These are phyloP conservation scores for Yamadazyma philogaea DNA, from an alignment of 805 yeast genomes.

Conservation along the genomic window DNA sequence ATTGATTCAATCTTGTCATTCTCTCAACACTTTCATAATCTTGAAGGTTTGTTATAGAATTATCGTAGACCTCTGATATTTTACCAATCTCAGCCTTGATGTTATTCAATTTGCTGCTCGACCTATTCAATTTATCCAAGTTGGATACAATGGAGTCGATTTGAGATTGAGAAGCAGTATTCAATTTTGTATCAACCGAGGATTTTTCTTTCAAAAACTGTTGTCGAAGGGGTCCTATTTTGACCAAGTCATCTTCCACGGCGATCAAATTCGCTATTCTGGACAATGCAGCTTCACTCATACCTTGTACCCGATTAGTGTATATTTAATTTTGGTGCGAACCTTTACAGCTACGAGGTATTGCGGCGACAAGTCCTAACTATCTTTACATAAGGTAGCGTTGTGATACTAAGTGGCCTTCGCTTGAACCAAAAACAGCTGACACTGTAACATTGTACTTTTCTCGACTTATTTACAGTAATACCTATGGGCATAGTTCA, in stretches of 20 bases:
- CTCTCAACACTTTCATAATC: slow-evolving; percentile 67
- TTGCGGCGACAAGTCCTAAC: too few relatives aligned
- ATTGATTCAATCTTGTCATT: slow-evolving; percentile 66
- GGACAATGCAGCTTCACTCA: slow-evolving; percentile 42
- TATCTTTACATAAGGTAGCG: too few relatives aligned
- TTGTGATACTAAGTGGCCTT: neutral
- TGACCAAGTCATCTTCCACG: slow-evolving; percentile 53
- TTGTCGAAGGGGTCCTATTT: slow-evolving; percentile 49
- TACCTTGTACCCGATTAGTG: slow-evolving; percentile 11
- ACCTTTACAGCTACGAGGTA: too few relatives aligned
- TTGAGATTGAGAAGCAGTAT: slow-evolving; percentile 64
- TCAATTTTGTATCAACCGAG: slow-evolving; percentile 70
- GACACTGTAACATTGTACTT: neutral
- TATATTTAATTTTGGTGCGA: slow-evolving; percentile 9
- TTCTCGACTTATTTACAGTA: slow-evolving; percentile 3
- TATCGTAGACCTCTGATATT: slow-evolving; percentile 52
- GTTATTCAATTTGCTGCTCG: slow-evolving; percentile 31
- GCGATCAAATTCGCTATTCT: slow-evolving; percentile 39
- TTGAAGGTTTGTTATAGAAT: slow-evolving; percentile 55
- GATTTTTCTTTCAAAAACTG: slow-evolving; percentile 68
- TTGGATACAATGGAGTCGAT: slow-evolving; percentile 54
- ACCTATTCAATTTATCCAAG: slow-evolving; percentile 48
- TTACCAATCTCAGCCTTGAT: slow-evolving; percentile 39
- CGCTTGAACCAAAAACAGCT: neutral
- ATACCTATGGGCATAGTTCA: neutral